Evolutionary conservation across 805 yeast genomes (phyloP).

Genomic region (Candida golubevii): DNA sequence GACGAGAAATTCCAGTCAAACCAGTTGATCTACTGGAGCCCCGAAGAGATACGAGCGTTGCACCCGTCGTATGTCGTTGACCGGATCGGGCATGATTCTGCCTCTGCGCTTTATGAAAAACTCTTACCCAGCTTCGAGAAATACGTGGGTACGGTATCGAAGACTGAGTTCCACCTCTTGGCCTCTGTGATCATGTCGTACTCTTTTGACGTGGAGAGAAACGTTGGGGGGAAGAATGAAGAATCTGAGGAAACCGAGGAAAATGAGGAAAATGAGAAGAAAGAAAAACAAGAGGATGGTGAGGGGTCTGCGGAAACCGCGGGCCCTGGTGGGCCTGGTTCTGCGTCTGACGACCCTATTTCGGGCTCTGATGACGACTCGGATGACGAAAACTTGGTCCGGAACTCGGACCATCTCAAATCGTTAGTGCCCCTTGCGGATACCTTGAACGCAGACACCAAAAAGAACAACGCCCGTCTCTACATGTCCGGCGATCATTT

Average conservation of each 20-base stretch:
- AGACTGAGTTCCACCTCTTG: conserved; percentile 61
- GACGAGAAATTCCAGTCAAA: conserved; percentile 42
- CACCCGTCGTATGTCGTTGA: conserved; percentile 66
- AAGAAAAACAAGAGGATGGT: background rate
- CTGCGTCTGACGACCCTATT: too few species aligned
- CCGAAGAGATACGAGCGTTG: conserved; percentile 51
- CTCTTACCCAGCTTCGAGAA: conserved; percentile 6
- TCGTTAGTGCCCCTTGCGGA: conserved; percentile 95
- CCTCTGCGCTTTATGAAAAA: conserved; percentile 52
- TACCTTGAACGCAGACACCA: conserved; percentile 81
- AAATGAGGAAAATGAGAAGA: conserved; percentile 4
- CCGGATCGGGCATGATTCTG: conserved; percentile 68
- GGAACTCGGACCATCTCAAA: conserved; percentile 46
- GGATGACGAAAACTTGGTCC: conserved; percentile 5
- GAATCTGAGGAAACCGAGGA: conserved; percentile 18
- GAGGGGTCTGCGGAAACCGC: too few species aligned
- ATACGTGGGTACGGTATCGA: conserved; percentile 24
- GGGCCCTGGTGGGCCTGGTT: too few species aligned
- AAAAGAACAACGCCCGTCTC: conserved; percentile 68
- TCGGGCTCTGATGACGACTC: background rate
- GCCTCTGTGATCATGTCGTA: conserved; percentile 86
- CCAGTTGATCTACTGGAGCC: conserved; percentile 78
- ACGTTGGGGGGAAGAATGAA: conserved; percentile 25
- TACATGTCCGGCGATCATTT: conserved; percentile 46
- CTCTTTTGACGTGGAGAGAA: conserved; percentile 66